Percentiles rank a stretch among this genome's conserved stretches.
These are phyloP conservation scores for Penicillium sp. DNA, from an alignment of 2,329 filamentous ascomycete genomes.

Conservation along the genomic window DNA sequence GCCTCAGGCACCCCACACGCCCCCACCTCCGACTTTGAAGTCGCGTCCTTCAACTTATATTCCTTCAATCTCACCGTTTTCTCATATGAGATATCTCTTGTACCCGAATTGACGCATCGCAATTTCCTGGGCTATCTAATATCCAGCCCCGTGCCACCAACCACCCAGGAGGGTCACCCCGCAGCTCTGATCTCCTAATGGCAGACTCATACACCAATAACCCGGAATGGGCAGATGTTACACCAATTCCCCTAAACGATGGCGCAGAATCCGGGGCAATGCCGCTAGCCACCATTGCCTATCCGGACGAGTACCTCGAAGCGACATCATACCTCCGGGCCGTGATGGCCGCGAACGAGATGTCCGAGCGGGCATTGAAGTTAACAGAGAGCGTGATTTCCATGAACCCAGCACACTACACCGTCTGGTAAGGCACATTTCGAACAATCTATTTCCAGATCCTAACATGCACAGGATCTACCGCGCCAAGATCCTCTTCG, in stretches of 20 bases:
- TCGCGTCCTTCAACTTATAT: not conserved
- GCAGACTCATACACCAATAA: conserved; percentile 54
- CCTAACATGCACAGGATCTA: conserved; percentile 58
- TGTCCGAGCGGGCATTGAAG: conserved; percentile 68
- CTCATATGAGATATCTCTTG: not conserved
- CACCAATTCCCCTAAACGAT: conserved; percentile 77
- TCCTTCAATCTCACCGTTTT: not conserved
- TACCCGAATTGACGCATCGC: no score
- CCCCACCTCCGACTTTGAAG: conserved; percentile 15
- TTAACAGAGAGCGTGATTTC: conserved; percentile 86
- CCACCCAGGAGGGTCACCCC: not conserved
- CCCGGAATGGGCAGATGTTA: conserved; percentile 76
- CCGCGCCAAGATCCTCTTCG: conserved; percentile 71
- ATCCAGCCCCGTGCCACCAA: not conserved
- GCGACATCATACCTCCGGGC: conserved; percentile 90
- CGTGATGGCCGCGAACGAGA: conserved; percentile 83
- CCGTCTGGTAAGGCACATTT: conserved; percentile 66
- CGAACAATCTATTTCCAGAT: not conserved
- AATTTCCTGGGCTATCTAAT: not conserved
- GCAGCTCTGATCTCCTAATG: conserved; percentile 19
- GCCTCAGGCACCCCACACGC: conserved; percentile 26
- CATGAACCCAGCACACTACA: conserved; percentile 96
- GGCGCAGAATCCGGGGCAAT: conserved; percentile 51
- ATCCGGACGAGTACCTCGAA: conserved; percentile 82
- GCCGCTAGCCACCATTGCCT: conserved; percentile 87